A percentile compares a stretch with the other conserved stretches of the same genome.
Evolutionary conservation across 306 rosid genomes (phyloP).

Genomic region (Comarum palustre): DNA sequence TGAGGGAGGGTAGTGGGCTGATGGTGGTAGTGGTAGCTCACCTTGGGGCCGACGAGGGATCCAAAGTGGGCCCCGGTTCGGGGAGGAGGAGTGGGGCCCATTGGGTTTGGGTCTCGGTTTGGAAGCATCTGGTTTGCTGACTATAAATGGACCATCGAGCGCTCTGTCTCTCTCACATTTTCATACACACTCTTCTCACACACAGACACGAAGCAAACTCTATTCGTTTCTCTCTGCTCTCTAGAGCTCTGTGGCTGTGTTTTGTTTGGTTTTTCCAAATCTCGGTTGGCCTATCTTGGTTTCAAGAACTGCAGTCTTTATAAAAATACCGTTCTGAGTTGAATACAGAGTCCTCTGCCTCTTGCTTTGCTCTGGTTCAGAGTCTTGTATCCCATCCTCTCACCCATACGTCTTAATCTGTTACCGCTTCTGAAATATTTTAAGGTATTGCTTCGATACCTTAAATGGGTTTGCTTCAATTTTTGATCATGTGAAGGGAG

Average conservation of each 20-base stretch:
- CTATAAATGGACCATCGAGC: conserved; percentile 56
- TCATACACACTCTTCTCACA: conserved; percentile 23
- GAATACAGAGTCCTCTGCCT: conserved; percentile 23
- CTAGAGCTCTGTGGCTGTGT: conserved; percentile 1
- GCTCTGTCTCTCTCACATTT: conserved; percentile 35
- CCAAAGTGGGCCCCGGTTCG: conserved; percentile 33
- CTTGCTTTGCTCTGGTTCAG: conserved; percentile 9
- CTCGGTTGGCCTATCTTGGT: not conserved
- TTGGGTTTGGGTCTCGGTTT: conserved; percentile 14
- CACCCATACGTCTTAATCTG: not conserved
- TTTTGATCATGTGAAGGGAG: not conserved
- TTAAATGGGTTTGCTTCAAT: not conserved
- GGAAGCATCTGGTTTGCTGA: conserved; percentile 27
- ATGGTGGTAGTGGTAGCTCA: conserved; percentile 39
- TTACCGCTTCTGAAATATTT: not conserved
- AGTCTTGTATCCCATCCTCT: not conserved
- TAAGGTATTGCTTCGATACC: conserved; percentile 18
- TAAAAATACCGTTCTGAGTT: not conserved
- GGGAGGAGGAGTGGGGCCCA: not conserved
- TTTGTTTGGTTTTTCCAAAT: not conserved
- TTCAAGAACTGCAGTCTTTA: not conserved
- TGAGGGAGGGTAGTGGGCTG: not conserved
- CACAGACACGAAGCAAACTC: not conserved
- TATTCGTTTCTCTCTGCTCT: conserved; percentile 17
- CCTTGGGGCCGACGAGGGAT: conserved; percentile 12